Conservation (phyloP, 306 rosid species). For the Arachis stenosperma region DNA sequence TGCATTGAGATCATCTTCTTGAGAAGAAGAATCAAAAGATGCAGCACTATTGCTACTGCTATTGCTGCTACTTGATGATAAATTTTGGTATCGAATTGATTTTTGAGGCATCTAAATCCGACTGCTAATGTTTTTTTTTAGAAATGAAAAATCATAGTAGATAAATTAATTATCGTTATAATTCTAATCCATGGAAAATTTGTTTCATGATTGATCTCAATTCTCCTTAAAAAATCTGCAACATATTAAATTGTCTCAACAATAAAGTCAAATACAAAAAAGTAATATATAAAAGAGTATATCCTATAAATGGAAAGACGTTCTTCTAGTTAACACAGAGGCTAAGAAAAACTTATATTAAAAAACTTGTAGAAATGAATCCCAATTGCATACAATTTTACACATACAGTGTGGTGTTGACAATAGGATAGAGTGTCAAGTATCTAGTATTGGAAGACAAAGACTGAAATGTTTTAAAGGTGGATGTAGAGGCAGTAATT, state of each 20-base stretch:
- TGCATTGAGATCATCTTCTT: too few relatives aligned
- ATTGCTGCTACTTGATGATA: too few relatives aligned
- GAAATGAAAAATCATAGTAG: not conserved
- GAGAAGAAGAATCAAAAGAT: too few relatives aligned
- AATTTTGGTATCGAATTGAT: too few relatives aligned
- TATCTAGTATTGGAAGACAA: too few relatives aligned
- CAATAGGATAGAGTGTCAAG: too few relatives aligned
- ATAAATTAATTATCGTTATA: constrained; percentile 5
- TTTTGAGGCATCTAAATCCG: not conserved
- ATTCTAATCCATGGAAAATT: not conserved
- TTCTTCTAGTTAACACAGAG: constrained; percentile 16
- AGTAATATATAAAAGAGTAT: constrained; percentile 8
- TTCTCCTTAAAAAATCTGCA: constrained; percentile 13
- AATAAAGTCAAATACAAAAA: constrained; percentile 18
- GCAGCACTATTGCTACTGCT: too few relatives aligned
- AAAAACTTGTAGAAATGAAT: constrained; percentile 29
- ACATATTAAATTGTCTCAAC: not conserved
- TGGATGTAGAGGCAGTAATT: too few relatives aligned
- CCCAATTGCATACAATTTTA: too few relatives aligned
- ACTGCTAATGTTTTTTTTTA: not conserved
- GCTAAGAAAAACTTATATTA: constrained; percentile 1
- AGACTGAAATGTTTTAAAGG: too few relatives aligned
- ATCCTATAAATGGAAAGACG: constrained; percentile 13
- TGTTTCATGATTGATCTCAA: constrained; percentile 23
- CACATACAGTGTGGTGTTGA: too few relatives aligned